These are phyloP conservation scores for Didymella arachidicola DNA, from an alignment of 2,329 filamentous ascomycete species.

Conservation along the genomic window DNA sequence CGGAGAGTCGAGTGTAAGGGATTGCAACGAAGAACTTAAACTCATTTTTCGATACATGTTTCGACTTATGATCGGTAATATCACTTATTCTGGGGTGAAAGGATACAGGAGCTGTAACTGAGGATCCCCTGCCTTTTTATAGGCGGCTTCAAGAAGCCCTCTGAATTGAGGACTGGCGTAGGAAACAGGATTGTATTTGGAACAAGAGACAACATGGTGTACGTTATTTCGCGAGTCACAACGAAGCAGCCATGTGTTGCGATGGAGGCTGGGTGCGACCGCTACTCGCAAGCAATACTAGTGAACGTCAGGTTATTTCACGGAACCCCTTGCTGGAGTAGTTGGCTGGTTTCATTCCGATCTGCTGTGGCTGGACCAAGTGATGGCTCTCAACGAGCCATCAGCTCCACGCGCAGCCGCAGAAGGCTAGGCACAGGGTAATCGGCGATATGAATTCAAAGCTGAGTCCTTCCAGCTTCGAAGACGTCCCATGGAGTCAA, in stretches of 20 bases:
- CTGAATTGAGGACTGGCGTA: not conserved
- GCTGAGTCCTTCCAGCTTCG: too few relatives aligned
- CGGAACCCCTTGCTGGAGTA: too few relatives aligned
- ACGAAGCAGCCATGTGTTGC: not conserved
- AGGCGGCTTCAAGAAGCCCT: not conserved
- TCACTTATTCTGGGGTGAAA: not conserved
- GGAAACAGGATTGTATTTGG: not conserved
- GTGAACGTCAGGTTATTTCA: not conserved
- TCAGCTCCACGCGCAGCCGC: too few relatives aligned
- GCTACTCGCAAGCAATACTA: not conserved
- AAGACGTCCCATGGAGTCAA: too few relatives aligned
- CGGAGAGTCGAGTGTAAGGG: not conserved
- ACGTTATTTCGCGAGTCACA: not conserved
- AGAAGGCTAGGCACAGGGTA: too few relatives aligned
- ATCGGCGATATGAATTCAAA: too few relatives aligned
- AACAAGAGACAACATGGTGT: not conserved
- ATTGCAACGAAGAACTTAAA: not conserved
- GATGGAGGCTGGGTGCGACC: not conserved
- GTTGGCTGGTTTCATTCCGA: too few relatives aligned
- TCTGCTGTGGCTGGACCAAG: too few relatives aligned
- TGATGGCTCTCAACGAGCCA: too few relatives aligned
- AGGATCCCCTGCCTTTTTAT: not conserved
- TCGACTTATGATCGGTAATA: not conserved
- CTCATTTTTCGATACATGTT: not conserved
- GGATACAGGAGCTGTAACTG: not conserved